Evolutionary conservation across 805 yeast species (phyloP).

Genomic region (Clavispora carvajalis): DNA sequence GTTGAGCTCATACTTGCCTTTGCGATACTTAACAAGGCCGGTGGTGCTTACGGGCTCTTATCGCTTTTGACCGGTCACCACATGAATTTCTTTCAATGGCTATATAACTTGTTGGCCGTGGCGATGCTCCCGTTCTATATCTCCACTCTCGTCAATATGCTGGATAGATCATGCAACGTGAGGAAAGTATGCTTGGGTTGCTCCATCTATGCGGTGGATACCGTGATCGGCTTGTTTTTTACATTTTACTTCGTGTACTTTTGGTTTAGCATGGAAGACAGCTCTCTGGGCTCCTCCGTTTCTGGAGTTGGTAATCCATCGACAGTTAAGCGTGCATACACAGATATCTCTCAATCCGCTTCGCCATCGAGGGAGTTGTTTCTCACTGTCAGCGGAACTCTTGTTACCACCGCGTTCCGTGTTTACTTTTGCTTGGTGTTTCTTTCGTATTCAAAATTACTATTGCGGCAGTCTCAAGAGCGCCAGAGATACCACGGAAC

Average conservation of each 20-base stretch:
- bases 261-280: constrained; percentile 62
- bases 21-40: constrained; percentile 78
- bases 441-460: constrained; percentile 53
- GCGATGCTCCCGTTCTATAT: constrained; percentile 59
- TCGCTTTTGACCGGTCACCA: constrained; percentile 90
- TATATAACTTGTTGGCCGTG: constrained; percentile 64
- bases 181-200: constrained; percentile 60
- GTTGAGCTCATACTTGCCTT: constrained; percentile 76
- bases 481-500: constrained; percentile 20
- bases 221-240: constrained; percentile 59
- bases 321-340: background rate
- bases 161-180: constrained; percentile 45
- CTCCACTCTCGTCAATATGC: constrained; percentile 45
- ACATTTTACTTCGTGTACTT: constrained; percentile 67
- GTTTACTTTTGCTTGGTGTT: constrained; percentile 57
- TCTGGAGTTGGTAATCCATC: too few relatives aligned
- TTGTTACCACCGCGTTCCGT: constrained; percentile 44
- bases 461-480: constrained; percentile 37
- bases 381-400: constrained; percentile 47
- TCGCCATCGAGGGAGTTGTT: constrained; percentile 51
- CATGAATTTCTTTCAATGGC: constrained; percentile 75
- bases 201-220: constrained; percentile 60
- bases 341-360: constrained; percentile 51
- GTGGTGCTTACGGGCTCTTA: constrained; percentile 82
- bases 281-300: constrained; percentile 16